These are phyloP conservation scores for Penicillium ucsense DNA, from an alignment of 495 filamentous ascomycete genomes.

Conservation along the genomic window DNA sequence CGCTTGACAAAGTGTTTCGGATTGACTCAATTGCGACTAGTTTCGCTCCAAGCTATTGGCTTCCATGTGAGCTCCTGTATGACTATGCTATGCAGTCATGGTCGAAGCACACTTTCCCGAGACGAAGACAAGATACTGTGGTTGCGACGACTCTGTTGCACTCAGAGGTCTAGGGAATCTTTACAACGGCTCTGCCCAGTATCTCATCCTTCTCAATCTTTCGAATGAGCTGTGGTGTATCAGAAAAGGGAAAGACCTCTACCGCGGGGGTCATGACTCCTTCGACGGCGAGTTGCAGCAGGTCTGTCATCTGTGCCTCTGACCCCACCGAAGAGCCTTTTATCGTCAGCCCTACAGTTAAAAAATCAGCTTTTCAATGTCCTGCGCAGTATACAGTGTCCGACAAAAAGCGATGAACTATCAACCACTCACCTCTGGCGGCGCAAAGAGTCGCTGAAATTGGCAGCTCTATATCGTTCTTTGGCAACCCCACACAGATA, in stretches of 20 bases:
- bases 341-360: conserved; percentile 16
- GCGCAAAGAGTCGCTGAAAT: conserved; percentile 21
- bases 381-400: no score
- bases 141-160: neutral
- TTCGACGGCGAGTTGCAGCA: conserved; percentile 11
- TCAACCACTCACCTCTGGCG: conserved; percentile 14
- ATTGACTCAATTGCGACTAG: no score
- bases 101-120: no score
- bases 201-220: conserved; percentile 13
- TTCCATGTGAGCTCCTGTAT: no score
- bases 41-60: no score
- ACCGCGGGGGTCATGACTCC: conserved; percentile 16
- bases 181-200: conserved; percentile 17
- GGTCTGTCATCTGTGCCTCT: conserved; percentile 15
- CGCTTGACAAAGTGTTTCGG: no score
- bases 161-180: conserved; percentile 4
- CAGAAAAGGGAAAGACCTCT: conserved; percentile 15
- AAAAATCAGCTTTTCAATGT: neutral
- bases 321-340: conserved; percentile 23
- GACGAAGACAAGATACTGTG: neutral
- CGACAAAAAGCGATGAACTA: no score
- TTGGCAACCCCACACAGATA: conserved; percentile 20
- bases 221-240: conserved; percentile 10
- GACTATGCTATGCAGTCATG: no score
- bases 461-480: conserved; percentile 18